These are phyloP conservation scores for Sporothrix sp. DNA, from an alignment of 2,329 filamentous ascomycete genomes.

Conservation along the genomic window DNA sequence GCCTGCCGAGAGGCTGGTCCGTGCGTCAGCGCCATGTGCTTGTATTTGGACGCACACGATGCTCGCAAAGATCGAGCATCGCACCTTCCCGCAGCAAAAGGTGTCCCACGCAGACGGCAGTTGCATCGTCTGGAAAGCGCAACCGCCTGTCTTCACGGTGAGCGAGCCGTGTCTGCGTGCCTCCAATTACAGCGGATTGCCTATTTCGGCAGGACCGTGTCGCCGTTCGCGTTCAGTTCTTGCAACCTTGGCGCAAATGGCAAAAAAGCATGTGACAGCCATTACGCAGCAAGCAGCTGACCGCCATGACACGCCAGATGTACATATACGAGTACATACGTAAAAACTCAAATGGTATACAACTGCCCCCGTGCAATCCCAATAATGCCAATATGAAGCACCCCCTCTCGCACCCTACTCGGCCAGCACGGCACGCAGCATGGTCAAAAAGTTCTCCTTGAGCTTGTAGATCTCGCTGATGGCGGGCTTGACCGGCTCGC, in stretches of 20 bases:
- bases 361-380: background rate
- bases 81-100: too few relatives aligned
- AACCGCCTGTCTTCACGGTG: background rate
- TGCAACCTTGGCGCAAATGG: constrained; percentile 1
- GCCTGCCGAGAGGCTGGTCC: constrained; percentile 13
- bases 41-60: background rate
- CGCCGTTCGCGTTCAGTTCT: background rate
- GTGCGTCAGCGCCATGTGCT: constrained; percentile 5
- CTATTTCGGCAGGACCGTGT: background rate
- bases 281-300: background rate
- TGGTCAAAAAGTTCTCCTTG: constrained; percentile 66
- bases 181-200: background rate
- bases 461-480: constrained; percentile 74
- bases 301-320: background rate
- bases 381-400: background rate
- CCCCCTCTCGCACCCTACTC: too few relatives aligned
- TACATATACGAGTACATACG: background rate
- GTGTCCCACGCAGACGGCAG: background rate
- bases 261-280: constrained; percentile 8
- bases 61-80: too few relatives aligned
- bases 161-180: background rate
- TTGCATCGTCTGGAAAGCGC: background rate
- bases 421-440: constrained; percentile 73
- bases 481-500: constrained; percentile 71
- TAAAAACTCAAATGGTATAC: background rate